These are phyloP conservation scores for Citrullus colocynthis DNA, from an alignment of 306 rosid species.

Conservation along the genomic window DNA sequence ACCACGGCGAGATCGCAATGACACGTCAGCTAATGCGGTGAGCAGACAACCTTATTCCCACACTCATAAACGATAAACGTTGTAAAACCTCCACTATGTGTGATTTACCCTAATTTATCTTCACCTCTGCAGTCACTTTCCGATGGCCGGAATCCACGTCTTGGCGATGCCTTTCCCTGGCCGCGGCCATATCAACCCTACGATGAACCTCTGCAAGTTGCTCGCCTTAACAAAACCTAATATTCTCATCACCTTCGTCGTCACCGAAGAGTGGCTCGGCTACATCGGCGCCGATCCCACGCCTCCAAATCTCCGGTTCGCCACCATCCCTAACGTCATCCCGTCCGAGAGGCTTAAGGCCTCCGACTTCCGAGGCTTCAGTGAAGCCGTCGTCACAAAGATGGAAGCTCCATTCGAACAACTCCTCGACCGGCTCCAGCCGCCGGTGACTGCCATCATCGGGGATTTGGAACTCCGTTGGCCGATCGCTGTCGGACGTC, in stretches of 20 bases:
- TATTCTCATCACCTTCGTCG: conserved; percentile 31
- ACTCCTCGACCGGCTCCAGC: conserved; percentile 25
- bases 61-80: too few species aligned
- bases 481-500: conserved; percentile 19
- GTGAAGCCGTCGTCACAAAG: conserved; percentile 34
- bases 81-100: too few species aligned
- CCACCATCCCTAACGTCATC: conserved; percentile 31
- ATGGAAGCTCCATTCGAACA: conserved; percentile 34
- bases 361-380: conserved; percentile 28
- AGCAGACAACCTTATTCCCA: too few species aligned
- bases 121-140: not conserved
- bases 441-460: conserved; percentile 18
- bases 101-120: not conserved
- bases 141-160: conserved; percentile 18
- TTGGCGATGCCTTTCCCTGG: conserved; percentile 37
- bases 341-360: conserved; percentile 28
- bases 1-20: too few species aligned
- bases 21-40: too few species aligned
- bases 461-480: conserved; percentile 27
- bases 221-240: conserved; percentile 8
- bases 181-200: conserved; percentile 40
- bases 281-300: conserved; percentile 18
- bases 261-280: conserved; percentile 43
- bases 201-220: conserved; percentile 45
- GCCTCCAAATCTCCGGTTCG: conserved; percentile 20